Conservation (phyloP, 345 rosid genomes). For the Leavenworthia alabamica region DNA sequence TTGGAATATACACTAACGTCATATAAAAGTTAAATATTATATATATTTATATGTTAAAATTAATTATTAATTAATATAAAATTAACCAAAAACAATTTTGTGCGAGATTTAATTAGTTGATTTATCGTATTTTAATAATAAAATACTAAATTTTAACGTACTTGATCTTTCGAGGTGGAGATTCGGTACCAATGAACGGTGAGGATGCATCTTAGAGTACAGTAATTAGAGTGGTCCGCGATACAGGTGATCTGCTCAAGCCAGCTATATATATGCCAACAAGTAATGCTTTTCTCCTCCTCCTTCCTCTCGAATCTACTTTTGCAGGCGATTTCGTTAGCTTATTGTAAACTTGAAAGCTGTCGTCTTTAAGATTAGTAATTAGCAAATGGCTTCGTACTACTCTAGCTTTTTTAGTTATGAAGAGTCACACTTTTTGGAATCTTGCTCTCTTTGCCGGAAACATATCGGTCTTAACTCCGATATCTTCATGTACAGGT, state of each 20-base stretch:
- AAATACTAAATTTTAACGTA: conserved; percentile 25
- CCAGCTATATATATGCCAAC: conserved; percentile 20
- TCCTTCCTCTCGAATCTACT: background rate
- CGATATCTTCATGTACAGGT: conserved; percentile 98
- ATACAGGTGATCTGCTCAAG: conserved; percentile 2
- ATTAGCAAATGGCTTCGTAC: conserved; percentile 26
- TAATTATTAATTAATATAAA: too few species aligned
- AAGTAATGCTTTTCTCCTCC: conserved; percentile 8
- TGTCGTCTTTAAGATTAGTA: background rate
- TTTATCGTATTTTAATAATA: too few species aligned
- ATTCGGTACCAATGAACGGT: conserved; percentile 7
- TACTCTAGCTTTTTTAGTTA: conserved; percentile 7
- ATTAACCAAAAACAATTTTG: too few species aligned
- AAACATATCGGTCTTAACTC: conserved; percentile 58
- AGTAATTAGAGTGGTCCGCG: background rate
- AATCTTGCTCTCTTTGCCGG: conserved; percentile 67
- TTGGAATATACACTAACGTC: too few species aligned
- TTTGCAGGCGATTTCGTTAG: background rate
- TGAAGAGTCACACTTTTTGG: conserved; percentile 60
- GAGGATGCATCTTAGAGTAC: background rate
- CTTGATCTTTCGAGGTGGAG: conserved; percentile 10
- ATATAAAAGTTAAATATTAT: too few species aligned
- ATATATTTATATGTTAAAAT: too few species aligned
- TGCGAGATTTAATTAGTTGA: too few species aligned
- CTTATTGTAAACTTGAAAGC: background rate